Evolutionary conservation across 2,329 filamentous ascomycete species (phyloP).

Genomic region (Beauveria bassiana): DNA sequence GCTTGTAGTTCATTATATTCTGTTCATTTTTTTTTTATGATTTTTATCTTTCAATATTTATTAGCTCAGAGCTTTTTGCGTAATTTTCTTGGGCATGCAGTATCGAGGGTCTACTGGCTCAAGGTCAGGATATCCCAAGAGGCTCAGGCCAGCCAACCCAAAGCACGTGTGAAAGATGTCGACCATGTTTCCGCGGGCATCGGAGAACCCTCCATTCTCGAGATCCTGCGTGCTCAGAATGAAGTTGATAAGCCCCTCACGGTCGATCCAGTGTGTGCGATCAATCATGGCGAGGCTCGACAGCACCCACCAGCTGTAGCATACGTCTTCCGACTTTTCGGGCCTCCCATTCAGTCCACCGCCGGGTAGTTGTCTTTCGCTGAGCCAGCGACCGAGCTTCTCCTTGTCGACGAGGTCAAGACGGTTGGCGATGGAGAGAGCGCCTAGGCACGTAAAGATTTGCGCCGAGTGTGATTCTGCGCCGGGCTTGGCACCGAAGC

Average conservation of each 20-base stretch:
- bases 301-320: slow-evolving; percentile 98
- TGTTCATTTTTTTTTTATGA: not conserved
- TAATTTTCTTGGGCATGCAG: slow-evolving; percentile 66
- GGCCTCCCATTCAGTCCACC: slow-evolving; percentile 91
- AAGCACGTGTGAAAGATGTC: slow-evolving; percentile 97
- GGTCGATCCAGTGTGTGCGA: slow-evolving; percentile 88
- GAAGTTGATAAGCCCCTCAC: slow-evolving; percentile 67
- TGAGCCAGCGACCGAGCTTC: slow-evolving; percentile 80
- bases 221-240: slow-evolving; percentile 85
- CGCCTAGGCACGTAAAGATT: slow-evolving; percentile 88
- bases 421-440: slow-evolving; percentile 73
- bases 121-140: slow-evolving; percentile 70
- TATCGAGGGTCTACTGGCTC: slow-evolving; percentile 83
- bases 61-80: slow-evolving; percentile 47
- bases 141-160: slow-evolving; percentile 77
- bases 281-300: slow-evolving; percentile 86
- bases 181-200: slow-evolving; percentile 88
- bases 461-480: slow-evolving; percentile 94
- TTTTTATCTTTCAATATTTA: not conserved
- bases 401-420: slow-evolving; percentile 78
- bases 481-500: slow-evolving; percentile 81
- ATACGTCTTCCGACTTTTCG: slow-evolving; percentile 93
- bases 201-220: slow-evolving; percentile 76
- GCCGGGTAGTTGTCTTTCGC: slow-evolving; percentile 79
- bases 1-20: not conserved